These are phyloP conservation scores for Trichosporon sp. DNA, from an alignment of 1,284 basidiomycete species.

Conservation along the genomic window DNA sequence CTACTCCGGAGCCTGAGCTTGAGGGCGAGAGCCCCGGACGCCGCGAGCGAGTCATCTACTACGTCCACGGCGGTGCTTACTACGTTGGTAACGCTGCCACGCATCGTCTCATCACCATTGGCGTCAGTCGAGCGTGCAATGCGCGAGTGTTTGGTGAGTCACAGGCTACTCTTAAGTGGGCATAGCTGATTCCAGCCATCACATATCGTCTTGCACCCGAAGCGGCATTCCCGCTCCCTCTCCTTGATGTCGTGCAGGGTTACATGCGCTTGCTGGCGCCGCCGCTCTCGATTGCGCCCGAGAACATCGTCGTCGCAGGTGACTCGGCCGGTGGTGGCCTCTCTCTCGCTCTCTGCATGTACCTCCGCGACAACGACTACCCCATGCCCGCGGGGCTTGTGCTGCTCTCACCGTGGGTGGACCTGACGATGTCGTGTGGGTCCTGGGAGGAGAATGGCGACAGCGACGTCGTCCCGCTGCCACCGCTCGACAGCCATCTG, in stretches of 20 bases:
- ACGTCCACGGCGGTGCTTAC: slow-evolving; percentile 93
- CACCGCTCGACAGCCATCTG: slow-evolving; percentile 70
- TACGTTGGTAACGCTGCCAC: slow-evolving; percentile 92
- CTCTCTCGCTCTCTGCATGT: slow-evolving; percentile 79
- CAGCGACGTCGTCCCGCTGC: slow-evolving; percentile 75
- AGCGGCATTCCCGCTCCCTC: slow-evolving; percentile 84
- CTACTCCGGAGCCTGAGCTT: slow-evolving; percentile 20
- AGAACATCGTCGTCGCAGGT: slow-evolving; percentile 81
- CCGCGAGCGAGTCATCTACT: slow-evolving; percentile 80
- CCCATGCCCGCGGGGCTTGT: slow-evolving; percentile 74
- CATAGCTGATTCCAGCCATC: slow-evolving; percentile 56
- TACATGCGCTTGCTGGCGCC: slow-evolving; percentile 86
- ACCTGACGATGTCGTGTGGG: slow-evolving; percentile 91
- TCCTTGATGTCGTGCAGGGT: slow-evolving; percentile 82
- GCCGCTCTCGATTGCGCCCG: slow-evolving; percentile 73
- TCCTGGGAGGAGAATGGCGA: slow-evolving; percentile 91
- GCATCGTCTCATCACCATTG: slow-evolving; percentile 85
- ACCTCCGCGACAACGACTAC: slow-evolving; percentile 79
- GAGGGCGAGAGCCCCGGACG: slow-evolving; percentile 23
- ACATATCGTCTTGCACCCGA: slow-evolving; percentile 96
- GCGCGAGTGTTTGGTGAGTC: slow-evolving; percentile 84
- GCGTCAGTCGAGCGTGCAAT: slow-evolving; percentile 81
- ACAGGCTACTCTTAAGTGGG: too few species aligned
- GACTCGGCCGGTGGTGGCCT: slow-evolving; percentile 93
- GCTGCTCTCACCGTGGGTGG: slow-evolving; percentile 89